phyloP scores from a whole-genome alignment of 1,139 yeast species.

The Saccharomyces hybrid region DNA sequence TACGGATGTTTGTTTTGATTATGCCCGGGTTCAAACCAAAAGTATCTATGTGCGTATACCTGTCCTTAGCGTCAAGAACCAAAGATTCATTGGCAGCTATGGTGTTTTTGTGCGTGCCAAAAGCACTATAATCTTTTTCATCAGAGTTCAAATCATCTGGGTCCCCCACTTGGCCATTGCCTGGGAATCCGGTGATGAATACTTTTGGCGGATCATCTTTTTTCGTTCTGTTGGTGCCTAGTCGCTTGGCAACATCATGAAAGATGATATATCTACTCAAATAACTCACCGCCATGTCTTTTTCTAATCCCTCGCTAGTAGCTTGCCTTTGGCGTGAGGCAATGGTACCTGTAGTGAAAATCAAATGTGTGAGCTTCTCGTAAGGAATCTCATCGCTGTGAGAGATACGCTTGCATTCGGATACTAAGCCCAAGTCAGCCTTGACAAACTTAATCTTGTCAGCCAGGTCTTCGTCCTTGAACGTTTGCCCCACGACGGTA shows the following conservation, averaged over 20 bases:
- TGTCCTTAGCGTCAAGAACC: constrained; percentile 23
- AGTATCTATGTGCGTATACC: constrained; percentile 19
- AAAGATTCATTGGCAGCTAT: constrained; percentile 37
- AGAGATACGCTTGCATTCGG: constrained; percentile 25
- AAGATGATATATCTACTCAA: constrained; percentile 32
- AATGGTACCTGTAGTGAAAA: constrained; percentile 36
- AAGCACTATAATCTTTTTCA: constrained; percentile 23
- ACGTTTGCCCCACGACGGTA: constrained; percentile 34
- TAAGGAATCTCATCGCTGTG: constrained; percentile 17
- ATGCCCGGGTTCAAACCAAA: constrained; percentile 37
- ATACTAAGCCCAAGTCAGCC: constrained; percentile 32
- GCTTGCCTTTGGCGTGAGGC: constrained; percentile 30
- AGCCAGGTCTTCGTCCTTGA: constrained; percentile 25
- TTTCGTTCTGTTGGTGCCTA: constrained; percentile 10
- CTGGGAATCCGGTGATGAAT: constrained; percentile 36
- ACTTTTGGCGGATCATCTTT: constrained; percentile 28
- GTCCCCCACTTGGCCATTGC: constrained; percentile 29
- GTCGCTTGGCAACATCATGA: constrained; percentile 20
- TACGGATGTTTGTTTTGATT: constrained; percentile 32
- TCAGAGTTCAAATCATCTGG: constrained; percentile 33
- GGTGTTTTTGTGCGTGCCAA: constrained; percentile 33
- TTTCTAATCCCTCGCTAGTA: constrained; percentile 34
- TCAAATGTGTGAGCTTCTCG: constrained; percentile 21
- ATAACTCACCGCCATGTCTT: constrained; percentile 35
- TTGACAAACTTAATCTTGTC: constrained; percentile 29